These are phyloP conservation scores for Chaetomium cochliodes DNA, from an alignment of 495 filamentous ascomycete species.

Conservation along the genomic window DNA sequence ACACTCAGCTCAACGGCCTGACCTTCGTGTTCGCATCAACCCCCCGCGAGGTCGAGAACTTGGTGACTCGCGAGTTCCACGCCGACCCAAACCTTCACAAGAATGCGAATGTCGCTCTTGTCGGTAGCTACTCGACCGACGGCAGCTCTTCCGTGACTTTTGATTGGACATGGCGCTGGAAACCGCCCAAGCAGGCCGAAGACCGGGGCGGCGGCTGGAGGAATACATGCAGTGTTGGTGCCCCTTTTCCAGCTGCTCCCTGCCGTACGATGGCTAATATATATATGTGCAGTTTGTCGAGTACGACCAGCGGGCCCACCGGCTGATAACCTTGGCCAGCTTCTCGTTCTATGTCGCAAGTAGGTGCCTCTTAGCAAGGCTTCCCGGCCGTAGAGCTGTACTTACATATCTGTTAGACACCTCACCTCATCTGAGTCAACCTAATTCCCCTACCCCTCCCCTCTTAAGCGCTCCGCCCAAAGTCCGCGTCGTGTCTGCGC, in stretches of 20 bases:
- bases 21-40: constrained; percentile 90
- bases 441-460: constrained; percentile 61
- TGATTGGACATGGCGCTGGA: constrained; percentile 96
- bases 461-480: constrained; percentile 71
- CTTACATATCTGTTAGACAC: constrained; percentile 32
- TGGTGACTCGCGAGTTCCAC: constrained; percentile 92
- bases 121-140: constrained; percentile 82
- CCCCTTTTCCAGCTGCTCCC: neutral
- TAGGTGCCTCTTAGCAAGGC: constrained; percentile 37
- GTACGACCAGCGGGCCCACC: constrained; percentile 90
- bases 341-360: constrained; percentile 96
- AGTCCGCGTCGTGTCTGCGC: constrained; percentile 75
- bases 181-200: constrained; percentile 76
- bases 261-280: constrained; percentile 27
- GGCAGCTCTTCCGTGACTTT: constrained; percentile 82
- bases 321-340: constrained; percentile 78
- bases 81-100: constrained; percentile 97
- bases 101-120: constrained; percentile 88
- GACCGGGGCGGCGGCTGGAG: constrained; percentile 92
- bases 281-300: constrained; percentile 69
- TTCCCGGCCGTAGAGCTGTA: neutral
- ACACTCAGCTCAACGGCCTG: constrained; percentile 81
- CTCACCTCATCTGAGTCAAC: constrained; percentile 40
- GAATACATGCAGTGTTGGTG: constrained; percentile 79
- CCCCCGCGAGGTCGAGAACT: constrained; percentile 81